Evolutionary conservation across 352 stramenopile genomes (phyloP).

Genomic region (Globisporangium spiculum): DNA sequence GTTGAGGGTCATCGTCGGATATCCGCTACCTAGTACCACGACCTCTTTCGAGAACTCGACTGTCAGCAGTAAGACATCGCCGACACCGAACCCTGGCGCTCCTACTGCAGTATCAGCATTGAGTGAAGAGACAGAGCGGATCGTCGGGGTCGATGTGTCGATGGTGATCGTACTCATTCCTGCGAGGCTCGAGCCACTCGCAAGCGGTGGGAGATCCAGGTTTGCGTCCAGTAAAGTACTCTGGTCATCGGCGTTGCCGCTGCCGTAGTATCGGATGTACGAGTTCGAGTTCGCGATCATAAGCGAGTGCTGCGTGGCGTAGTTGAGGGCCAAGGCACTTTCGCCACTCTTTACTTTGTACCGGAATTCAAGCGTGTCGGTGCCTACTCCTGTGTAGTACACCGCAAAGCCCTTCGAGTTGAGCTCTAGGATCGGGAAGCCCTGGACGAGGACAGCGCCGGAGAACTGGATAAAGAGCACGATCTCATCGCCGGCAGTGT

Average conservation of each 20-base stretch:
- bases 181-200: conserved; percentile 28
- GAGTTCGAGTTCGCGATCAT: conserved; percentile 20
- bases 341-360: conserved; percentile 62
- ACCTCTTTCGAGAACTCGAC: conserved; percentile 67
- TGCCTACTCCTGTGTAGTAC: conserved; percentile 47
- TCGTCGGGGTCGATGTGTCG: conserved; percentile 31
- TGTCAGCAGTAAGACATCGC: conserved; percentile 65
- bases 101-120: conserved; percentile 28
- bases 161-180: conserved; percentile 33
- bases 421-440: conserved; percentile 53
- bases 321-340: conserved; percentile 42
- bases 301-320: conserved; percentile 41
- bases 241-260: neutral
- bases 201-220: conserved; percentile 32
- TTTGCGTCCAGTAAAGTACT: conserved; percentile 27
- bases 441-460: conserved; percentile 42
- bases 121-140: conserved; percentile 47
- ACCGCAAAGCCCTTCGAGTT: conserved; percentile 58
- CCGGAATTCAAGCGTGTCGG: conserved; percentile 51
- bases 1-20: conserved; percentile 43
- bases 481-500: conserved; percentile 63
- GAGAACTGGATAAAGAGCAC: conserved; percentile 57
- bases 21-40: conserved; percentile 26
- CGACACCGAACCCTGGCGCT: conserved; percentile 49
- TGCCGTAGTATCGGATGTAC: conserved; percentile 11